Conservation (phyloP, 2,329 filamentous ascomycete species). For the Seiridium cupressi region DNA sequence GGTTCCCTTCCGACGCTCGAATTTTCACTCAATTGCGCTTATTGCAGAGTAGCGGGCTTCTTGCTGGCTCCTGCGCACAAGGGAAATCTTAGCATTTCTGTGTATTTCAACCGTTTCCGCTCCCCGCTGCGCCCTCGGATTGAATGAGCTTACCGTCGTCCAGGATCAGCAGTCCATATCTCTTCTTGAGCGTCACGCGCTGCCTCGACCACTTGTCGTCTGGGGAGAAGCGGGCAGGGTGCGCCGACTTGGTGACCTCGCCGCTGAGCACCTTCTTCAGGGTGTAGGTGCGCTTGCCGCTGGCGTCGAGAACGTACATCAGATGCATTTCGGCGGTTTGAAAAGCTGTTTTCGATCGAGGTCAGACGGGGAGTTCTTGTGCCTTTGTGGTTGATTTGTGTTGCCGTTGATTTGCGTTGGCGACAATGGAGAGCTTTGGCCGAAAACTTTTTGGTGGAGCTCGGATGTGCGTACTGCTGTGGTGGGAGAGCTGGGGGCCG, state of each 20-base stretch:
- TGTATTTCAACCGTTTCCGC: background rate
- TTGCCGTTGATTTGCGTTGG: background rate
- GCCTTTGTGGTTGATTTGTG: background rate
- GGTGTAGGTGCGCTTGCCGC: slow-evolving; percentile 90
- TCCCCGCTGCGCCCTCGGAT: too few species aligned
- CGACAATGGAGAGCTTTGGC: background rate
- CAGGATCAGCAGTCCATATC: slow-evolving; percentile 84
- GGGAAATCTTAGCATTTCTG: background rate
- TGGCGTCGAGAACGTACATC: slow-evolving; percentile 79
- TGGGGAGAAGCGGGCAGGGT: slow-evolving; percentile 93
- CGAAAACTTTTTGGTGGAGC: slow-evolving; percentile 9
- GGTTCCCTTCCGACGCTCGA: background rate
- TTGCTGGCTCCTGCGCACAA: slow-evolving; percentile 2
- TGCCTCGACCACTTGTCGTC: slow-evolving; percentile 99
- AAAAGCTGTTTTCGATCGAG: background rate
- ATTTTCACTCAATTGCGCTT: background rate
- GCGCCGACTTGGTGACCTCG: slow-evolving; percentile 91
- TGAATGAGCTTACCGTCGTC: slow-evolving; percentile 56
- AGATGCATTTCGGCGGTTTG: slow-evolving; percentile 48
- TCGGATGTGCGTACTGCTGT: background rate
- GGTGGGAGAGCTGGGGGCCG: too few species aligned
- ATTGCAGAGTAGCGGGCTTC: slow-evolving; percentile 9
- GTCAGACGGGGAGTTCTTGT: background rate
- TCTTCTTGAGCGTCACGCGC: slow-evolving; percentile 90
- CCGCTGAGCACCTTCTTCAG: slow-evolving; percentile 84